phyloP scores from a whole-genome alignment of 306 rosid genomes.

The Ormosia emarginata region DNA sequence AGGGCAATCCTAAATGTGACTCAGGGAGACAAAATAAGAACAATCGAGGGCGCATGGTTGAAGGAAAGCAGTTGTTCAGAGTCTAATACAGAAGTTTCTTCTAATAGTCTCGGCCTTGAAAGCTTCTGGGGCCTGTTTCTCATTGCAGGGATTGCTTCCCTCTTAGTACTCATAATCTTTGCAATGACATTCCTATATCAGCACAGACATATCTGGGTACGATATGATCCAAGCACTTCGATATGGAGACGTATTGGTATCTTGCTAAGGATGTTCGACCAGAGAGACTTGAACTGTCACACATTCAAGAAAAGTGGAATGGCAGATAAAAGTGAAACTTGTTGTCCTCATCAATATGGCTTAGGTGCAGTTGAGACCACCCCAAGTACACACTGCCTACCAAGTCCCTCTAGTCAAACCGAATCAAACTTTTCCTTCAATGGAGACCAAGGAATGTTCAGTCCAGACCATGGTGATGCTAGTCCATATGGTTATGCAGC shows the following conservation, averaged over 20 bases:
- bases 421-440: neutral
- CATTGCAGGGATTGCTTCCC: constrained; percentile 31
- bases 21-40: constrained; percentile 45
- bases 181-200: constrained; percentile 23
- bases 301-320: constrained; percentile 35
- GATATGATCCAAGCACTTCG: neutral
- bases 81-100: constrained; percentile 22
- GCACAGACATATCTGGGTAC: constrained; percentile 17
- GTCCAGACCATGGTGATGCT: neutral
- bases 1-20: constrained; percentile 50
- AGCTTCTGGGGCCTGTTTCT: constrained; percentile 66
- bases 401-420: constrained; percentile 30
- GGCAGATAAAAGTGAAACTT: neutral
- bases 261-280: constrained; percentile 20
- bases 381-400: too few species aligned
- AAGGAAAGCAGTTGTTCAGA: constrained; percentile 16
- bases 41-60: constrained; percentile 46
- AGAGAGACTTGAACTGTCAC: constrained; percentile 37
- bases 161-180: constrained; percentile 29
- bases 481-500: neutral
- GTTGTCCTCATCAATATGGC: neutral
- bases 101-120: constrained; percentile 39
- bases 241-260: constrained; percentile 22
- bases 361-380: neutral
- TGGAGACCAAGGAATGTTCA: constrained; percentile 17